These are phyloP conservation scores for Boletus insuetus DNA, from an alignment of 768 basidiomycete genomes.

Conservation along the genomic window DNA sequence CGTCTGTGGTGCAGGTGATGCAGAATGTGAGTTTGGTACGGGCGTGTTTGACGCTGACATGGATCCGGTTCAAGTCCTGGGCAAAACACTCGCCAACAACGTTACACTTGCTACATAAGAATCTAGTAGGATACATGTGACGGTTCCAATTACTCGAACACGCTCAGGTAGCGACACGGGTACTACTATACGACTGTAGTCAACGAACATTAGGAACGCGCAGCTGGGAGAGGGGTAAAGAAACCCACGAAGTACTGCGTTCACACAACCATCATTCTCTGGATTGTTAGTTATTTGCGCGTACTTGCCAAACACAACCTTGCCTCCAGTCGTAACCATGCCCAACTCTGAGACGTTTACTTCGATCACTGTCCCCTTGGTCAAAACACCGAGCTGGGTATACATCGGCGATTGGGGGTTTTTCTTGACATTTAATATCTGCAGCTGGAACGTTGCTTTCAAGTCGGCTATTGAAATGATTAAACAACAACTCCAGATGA, in stretches of 20 bases:
- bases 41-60: slow-evolving; percentile 33
- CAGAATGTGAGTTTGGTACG: slow-evolving; percentile 28
- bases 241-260: slow-evolving; percentile 83
- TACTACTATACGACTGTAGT: slow-evolving; percentile 26
- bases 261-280: slow-evolving; percentile 96
- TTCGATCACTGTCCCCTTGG: slow-evolving; percentile 97
- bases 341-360: slow-evolving; percentile 99
- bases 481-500: not conserved
- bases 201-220: slow-evolving; percentile 3
- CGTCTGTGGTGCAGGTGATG: slow-evolving; percentile 29
- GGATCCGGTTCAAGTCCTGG: slow-evolving; percentile 5
- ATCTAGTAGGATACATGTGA: slow-evolving; percentile 11
- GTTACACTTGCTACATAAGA: not conserved
- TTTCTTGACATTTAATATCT: slow-evolving; percentile 98
- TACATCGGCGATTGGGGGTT: slow-evolving; percentile 99
- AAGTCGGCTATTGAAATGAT: slow-evolving; percentile 66
- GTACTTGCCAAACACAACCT: slow-evolving; percentile 91
- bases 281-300: slow-evolving; percentile 94
- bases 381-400: slow-evolving; percentile 93
- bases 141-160: not conserved
- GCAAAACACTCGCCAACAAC: slow-evolving; percentile 25
- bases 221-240: not conserved
- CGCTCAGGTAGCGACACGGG: not conserved
- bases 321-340: slow-evolving; percentile 95
- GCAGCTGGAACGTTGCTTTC: slow-evolving; percentile 98